A percentile compares a stretch with the other conserved stretches of the same genome.
These are phyloP conservation scores for Solanum rostratum DNA, from an alignment of 257 asterid genomes.

Conservation along the genomic window DNA sequence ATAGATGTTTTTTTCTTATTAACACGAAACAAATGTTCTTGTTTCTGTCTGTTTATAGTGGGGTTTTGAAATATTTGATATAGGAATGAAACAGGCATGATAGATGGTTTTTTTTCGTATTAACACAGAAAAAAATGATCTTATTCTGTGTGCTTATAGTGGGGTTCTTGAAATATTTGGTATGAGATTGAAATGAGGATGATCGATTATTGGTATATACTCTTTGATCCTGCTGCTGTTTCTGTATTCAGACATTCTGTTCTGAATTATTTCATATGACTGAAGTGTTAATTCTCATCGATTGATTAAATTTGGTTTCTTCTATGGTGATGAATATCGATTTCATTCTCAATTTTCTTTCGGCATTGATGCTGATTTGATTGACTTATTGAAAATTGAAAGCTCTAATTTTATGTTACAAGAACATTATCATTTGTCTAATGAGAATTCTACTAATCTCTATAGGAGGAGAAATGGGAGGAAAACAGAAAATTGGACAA, in stretches of 20 bases:
- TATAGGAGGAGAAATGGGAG: constrained; percentile 14
- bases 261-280: neutral
- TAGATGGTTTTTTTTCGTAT: neutral
- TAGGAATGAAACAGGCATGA: neutral
- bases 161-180: neutral
- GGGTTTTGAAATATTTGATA: neutral
- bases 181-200: neutral
- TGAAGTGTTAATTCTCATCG: neutral
- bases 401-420: neutral
- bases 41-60: neutral
- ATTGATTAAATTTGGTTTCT: neutral
- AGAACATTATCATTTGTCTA: neutral
- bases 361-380: neutral
- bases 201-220: neutral
- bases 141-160: neutral
- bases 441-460: neutral
- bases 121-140: neutral
- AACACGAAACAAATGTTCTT: neutral
- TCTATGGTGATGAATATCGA: neutral
- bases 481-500: constrained; percentile 33
- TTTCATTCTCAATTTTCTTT: no score
- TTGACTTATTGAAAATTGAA: neutral
- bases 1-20: no score
- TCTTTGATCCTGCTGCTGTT: no score
- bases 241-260: no score